These are phyloP conservation scores for Diplogelasinospora grovesii DNA, from an alignment of 495 filamentous ascomycete species.

Conservation along the genomic window DNA sequence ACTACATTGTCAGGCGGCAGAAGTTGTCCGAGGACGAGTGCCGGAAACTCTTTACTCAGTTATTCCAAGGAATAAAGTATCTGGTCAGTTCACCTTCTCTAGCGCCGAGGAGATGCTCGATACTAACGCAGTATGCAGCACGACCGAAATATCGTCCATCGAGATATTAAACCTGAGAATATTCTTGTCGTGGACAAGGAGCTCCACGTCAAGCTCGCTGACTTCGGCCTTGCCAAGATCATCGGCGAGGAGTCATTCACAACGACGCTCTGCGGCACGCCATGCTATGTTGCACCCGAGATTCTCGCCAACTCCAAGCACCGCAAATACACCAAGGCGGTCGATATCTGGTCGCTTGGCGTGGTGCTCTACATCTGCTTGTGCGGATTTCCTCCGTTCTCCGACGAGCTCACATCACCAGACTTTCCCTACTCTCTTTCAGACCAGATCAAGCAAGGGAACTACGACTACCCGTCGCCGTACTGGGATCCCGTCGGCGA, in stretches of 20 bases:
- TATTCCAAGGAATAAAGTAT: conserved; percentile 93
- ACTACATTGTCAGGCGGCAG: conserved; percentile 79
- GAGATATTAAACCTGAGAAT: conserved; percentile 98
- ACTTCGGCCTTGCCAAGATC: conserved; percentile 97
- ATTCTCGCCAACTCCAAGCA: conserved; percentile 73
- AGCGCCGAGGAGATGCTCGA: background rate
- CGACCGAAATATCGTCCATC: conserved; percentile 94
- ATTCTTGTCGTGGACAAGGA: conserved; percentile 83
- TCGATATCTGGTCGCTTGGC: conserved; percentile 95
- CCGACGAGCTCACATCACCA: conserved; percentile 79
- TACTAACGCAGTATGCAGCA: conserved; percentile 61
- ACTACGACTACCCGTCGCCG: conserved; percentile 91
- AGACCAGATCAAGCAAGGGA: conserved; percentile 82
- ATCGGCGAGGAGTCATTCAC: conserved; percentile 98
- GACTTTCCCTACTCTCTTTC: conserved; percentile 77
- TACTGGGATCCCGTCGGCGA: conserved; percentile 97
- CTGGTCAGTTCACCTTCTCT: conserved; percentile 52
- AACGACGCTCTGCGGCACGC: conserved; percentile 93
- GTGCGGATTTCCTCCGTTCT: conserved; percentile 96
- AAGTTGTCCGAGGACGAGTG: conserved; percentile 81
- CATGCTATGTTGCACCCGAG: conserved; percentile 93
- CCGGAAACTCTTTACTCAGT: conserved; percentile 79
- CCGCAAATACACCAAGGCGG: conserved; percentile 87
- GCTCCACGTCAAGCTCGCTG: conserved; percentile 83
- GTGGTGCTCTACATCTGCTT: conserved; percentile 99